Evolutionary conservation across 495 filamentous ascomycete genomes (phyloP), one percentile per base, ranked within the genome.

Genomic region (Podospora didyma): DNA sequence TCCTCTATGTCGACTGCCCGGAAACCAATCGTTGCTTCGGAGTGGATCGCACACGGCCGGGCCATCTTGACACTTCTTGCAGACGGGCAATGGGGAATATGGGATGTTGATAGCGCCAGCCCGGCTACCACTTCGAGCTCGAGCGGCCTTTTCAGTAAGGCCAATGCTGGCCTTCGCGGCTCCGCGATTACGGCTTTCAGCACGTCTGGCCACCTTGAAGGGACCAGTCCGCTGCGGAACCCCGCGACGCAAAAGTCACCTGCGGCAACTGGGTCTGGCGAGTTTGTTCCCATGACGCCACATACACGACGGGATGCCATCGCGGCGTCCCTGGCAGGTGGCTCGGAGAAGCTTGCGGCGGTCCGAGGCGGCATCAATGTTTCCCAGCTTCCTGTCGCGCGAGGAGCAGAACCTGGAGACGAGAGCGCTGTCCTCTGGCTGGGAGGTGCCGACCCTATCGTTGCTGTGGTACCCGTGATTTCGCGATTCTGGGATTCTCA

Each of bases 71-170:
- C 84, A 4, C 77, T 97, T 7, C 78, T 93, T 12, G 81, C 81
- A 5, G 90, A 96, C 68, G 93, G 91, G 0, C 87, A 95, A 73
- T 97, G 92, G 92, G 92, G 90, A 3, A 83, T 97, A 24, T 97
- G 93, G 92, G 90, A 95, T 71, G 76, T 92, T 28, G 85, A 90
- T 63, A 85, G 86, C 1, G 79, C 82, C 39, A 57, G 86, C 76
- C 66, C 73, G 16, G 48, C 65, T 0, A 53, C 57, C 56, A 73
- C 68, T 7, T 75, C 79, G 46, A 78, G 69, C 2, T 72, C 65
- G 67, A 75, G 60, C 23, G 54, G 46, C 17, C 70, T 89, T 31
- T 80, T 86, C 50, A 81, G 82, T 46, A 84, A 83, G 61, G 76
- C 83, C 1, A 71, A 56, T 37, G 64, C 71, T 54, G 83, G 85